phyloP scores from a whole-genome alignment of 495 filamentous ascomycete genomes.

The Podospora comata region DNA sequence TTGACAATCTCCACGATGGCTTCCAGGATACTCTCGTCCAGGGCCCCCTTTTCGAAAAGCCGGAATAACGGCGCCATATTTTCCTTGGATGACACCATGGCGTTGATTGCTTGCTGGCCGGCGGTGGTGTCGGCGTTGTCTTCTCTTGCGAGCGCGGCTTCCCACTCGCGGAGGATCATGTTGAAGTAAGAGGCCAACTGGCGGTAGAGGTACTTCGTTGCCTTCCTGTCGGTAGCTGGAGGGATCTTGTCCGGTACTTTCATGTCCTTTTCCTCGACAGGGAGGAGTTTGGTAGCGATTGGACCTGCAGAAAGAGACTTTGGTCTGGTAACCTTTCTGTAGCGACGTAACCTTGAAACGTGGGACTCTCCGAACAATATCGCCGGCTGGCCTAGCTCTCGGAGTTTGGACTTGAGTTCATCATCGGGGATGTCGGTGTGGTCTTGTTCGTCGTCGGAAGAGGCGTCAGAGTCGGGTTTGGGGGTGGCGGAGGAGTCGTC shows the following conservation, averaged over 20 bases:
- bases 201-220: conserved; percentile 66
- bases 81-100: conserved; percentile 76
- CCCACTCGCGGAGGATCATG: conserved; percentile 89
- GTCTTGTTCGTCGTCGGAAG: conserved; percentile 38
- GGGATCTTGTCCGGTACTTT: conserved; percentile 64
- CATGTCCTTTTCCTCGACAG: conserved; percentile 83
- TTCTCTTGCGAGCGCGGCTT: conserved; percentile 67
- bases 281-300: conserved; percentile 65
- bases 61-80: conserved; percentile 90
- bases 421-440: conserved; percentile 19
- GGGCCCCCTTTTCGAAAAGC: conserved; percentile 73
- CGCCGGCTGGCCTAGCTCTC: conserved; percentile 68
- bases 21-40: conserved; percentile 74
- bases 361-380: conserved; percentile 83
- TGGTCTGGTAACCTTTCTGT: conserved; percentile 47
- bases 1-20: conserved; percentile 91
- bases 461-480: conserved; percentile 43
- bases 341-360: conserved; percentile 61
- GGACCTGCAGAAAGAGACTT: conserved; percentile 52
- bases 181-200: conserved; percentile 92
- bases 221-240: conserved; percentile 49
- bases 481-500: conserved; percentile 21
- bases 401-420: conserved; percentile 63
- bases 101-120: conserved; percentile 70
- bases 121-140: conserved; percentile 68